Base-by-base conservation (phyloP, 768 basidiomycete genomes). In the Lactarius deliciosus region DNA sequence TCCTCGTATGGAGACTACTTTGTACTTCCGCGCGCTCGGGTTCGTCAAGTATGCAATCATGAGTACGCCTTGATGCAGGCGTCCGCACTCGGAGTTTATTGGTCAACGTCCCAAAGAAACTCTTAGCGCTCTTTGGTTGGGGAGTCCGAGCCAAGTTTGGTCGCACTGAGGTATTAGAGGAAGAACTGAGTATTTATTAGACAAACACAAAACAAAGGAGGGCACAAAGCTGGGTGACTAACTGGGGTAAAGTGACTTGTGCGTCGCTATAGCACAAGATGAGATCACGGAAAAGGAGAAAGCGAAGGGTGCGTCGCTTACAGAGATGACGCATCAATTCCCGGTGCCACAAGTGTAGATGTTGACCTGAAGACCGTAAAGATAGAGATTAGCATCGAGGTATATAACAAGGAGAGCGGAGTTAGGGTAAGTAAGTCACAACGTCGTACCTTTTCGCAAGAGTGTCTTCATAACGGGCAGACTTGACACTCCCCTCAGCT, bases 11-110 rank as follows among this genome's bases (percentile, higher is more conserved):
- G 36, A 1, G 3, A 3, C 11, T 28, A 54, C 36, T 16, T 60
- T 59, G 53, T n/a, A 5, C 15, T 40, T 16, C 18, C 38, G 38
- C 34, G 36, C 41, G 16, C 41, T 16, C 54, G 38, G 53, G 15
- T 3, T 20, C 20, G 4, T 40, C 32, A 36, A 28, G 53, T 9
- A 11, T 45, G 13, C 16, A 15, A 18, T 32, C 25, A 30, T 28
- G 18, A 20, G 47, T 54, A 22, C 1, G 40, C 41, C 41, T 22
- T 43, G 61, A 28, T 3, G 18, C 28, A 38, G 38, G 63, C 22
- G 5, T 16, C 28, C 47, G 67, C 41, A 40, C 5, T 47, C 69
- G 67, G 25, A 68, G 38, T 36, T 62, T 70, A 34, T 58, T 64
- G 25, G 62, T 28, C 43, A 68, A 28, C 0, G 47, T 63, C 32